These are phyloP conservation scores for Ophiostoma sp. DNA, from an alignment of 2,329 filamentous ascomycete genomes.

Conservation along the genomic window DNA sequence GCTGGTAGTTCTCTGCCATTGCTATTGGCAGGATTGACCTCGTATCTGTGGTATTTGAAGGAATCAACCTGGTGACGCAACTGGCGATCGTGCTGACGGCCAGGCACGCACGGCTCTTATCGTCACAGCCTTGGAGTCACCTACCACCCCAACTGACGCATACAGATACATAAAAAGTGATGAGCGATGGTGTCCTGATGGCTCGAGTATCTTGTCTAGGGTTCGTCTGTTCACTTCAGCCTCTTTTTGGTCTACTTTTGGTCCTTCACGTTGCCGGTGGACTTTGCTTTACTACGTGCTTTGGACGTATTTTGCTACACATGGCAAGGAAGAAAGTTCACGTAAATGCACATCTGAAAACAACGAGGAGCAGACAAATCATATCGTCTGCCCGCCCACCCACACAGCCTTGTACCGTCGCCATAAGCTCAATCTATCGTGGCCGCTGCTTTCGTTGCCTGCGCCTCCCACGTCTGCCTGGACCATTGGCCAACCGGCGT, in stretches of 20 bases:
- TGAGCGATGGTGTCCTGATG: too few relatives aligned
- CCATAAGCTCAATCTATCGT: not conserved
- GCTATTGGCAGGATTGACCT: not conserved
- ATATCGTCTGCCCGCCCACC: too few relatives aligned
- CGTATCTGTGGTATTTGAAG: constrained; percentile 8
- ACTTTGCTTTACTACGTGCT: not conserved
- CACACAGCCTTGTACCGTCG: too few relatives aligned
- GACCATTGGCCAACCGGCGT: not conserved
- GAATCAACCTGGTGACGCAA: constrained; percentile 4
- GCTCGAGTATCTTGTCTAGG: not conserved
- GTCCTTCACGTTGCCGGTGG: too few relatives aligned
- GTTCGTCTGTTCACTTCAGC: not conserved
- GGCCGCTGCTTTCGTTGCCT: not conserved
- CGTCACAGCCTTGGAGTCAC: constrained; percentile 3
- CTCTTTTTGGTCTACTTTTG: not conserved
- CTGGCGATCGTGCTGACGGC: constrained; percentile 10
- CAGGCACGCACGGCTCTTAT: not conserved
- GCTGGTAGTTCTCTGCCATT: not conserved
- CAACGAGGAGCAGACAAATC: too few relatives aligned
- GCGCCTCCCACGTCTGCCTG: constrained; percentile 2
- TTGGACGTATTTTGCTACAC: not conserved
- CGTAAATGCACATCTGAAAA: not conserved
- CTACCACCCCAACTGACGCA: not conserved
- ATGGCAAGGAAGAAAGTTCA: not conserved
- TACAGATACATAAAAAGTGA: not conserved